These are phyloP conservation scores for Exophiala aquamarina DNA, from an alignment of 2,329 filamentous ascomycete species.

Conservation along the genomic window DNA sequence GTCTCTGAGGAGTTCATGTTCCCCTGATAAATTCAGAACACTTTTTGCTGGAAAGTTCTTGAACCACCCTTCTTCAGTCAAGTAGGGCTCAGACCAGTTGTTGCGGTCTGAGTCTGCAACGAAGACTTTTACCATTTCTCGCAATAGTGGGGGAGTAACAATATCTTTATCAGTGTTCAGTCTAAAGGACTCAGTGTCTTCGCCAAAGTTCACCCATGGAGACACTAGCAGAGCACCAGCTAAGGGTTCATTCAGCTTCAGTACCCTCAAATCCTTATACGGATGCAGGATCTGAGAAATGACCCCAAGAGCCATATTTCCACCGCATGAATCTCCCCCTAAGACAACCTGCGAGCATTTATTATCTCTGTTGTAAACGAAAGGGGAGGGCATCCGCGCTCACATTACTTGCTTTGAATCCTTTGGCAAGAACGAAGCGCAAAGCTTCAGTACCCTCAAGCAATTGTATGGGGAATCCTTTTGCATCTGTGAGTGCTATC, in stretches of 20 bases:
- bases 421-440: conserved; percentile 2
- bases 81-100: conserved; percentile 8
- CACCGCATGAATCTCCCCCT: conserved; percentile 21
- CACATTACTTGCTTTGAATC: conserved; percentile 9
- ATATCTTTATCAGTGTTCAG: conserved; percentile 11
- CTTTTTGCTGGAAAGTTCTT: neutral
- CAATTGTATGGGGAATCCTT: conserved; percentile 9
- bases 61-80: conserved; percentile 8
- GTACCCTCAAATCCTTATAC: neutral
- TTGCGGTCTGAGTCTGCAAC: neutral
- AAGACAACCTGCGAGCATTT: conserved; percentile 13
- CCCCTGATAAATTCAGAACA: conserved; percentile 9
- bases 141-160: neutral
- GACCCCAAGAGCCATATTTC: conserved; percentile 11
- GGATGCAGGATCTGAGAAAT: conserved; percentile 8
- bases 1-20: conserved; percentile 6
- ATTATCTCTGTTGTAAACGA: neutral
- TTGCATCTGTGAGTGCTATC: neutral
- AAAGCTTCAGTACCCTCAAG: conserved; percentile 8
- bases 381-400: neutral
- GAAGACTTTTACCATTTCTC: neutral
- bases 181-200: neutral
- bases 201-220: conserved; percentile 8
- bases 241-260: neutral
- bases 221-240: conserved; percentile 11